Conservation (phyloP, 331 rosid species). For the Phaseolus coccineus region DNA sequence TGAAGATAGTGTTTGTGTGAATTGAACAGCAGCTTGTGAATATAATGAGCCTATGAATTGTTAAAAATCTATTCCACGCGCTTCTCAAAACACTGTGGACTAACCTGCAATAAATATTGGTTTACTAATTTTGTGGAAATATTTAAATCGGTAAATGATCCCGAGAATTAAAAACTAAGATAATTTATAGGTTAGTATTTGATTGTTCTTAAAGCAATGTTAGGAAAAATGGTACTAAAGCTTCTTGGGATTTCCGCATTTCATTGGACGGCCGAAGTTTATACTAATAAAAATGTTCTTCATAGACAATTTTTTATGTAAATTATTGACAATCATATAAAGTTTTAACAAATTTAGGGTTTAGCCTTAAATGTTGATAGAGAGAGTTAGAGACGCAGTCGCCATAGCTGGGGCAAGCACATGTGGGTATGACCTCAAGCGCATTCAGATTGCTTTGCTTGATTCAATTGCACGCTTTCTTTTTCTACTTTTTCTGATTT, state of each 20-base stretch:
- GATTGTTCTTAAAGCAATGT: conserved; percentile 79
- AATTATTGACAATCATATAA: conserved; percentile 52
- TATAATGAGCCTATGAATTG: neutral
- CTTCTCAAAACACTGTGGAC: conserved; percentile 28
- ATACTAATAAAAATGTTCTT: conserved; percentile 40
- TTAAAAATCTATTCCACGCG: conserved; percentile 24
- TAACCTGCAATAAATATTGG: conserved; percentile 27
- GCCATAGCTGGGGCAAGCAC: conserved; percentile 68
- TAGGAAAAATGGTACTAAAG: conserved; percentile 64
- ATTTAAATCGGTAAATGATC: conserved; percentile 68
- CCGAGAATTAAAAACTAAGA: conserved; percentile 60
- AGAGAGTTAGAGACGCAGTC: conserved; percentile 62
- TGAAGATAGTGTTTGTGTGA: neutral
- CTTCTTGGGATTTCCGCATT: conserved; percentile 73
- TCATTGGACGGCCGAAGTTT: conserved; percentile 65
- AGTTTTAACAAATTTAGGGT: conserved; percentile 38
- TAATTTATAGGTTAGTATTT: conserved; percentile 50
- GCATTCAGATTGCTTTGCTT: conserved; percentile 39
- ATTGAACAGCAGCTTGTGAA: neutral
- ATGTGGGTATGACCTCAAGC: conserved; percentile 53
- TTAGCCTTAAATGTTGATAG: conserved; percentile 47
- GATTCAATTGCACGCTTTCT: conserved; percentile 64
- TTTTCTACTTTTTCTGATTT: conserved; percentile 53
- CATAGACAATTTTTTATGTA: conserved; percentile 34
- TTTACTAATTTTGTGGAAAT: conserved; percentile 39